Conservation (phyloP, 306 rosid species). For the Lupinus albus region DNA sequence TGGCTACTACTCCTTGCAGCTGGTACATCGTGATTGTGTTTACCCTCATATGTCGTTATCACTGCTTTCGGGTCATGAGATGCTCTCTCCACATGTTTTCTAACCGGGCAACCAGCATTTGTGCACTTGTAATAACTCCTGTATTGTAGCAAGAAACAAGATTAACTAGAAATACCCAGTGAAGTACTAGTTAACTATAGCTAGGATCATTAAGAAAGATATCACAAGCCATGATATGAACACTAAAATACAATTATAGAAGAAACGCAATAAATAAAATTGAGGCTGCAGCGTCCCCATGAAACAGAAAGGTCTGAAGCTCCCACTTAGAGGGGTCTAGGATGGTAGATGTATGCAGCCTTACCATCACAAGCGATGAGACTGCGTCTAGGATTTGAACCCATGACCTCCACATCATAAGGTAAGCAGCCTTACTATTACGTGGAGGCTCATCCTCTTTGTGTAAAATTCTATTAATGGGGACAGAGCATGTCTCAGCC, state of each 20-base stretch:
- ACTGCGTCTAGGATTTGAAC: too few species aligned
- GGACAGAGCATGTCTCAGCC: slow-evolving; percentile 8
- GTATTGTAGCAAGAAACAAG: slow-evolving; percentile 45
- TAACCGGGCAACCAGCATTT: slow-evolving; percentile 89
- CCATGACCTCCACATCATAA: too few species aligned
- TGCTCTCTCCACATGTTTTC: slow-evolving; percentile 98
- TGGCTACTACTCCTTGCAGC: slow-evolving; percentile 84
- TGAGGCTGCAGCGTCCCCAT: neutral
- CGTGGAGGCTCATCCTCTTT: neutral
- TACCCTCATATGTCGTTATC: slow-evolving; percentile 93
- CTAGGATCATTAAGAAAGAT: slow-evolving; percentile 4
- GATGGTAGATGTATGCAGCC: too few species aligned
- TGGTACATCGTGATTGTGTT: slow-evolving; percentile 95
- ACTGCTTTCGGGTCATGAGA: slow-evolving; percentile 98
- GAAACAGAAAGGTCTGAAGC: slow-evolving; percentile 21
- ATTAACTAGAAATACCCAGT: slow-evolving; percentile 29
- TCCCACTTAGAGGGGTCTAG: too few species aligned
- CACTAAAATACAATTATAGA: neutral
- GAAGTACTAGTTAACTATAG: slow-evolving; percentile 1
- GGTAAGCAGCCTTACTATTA: too few species aligned
- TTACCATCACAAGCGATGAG: too few species aligned
- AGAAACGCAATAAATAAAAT: neutral
- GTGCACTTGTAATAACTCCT: slow-evolving; percentile 99
- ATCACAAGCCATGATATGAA: too few species aligned
- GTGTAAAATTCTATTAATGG: slow-evolving; percentile 1